Conservation (phyloP, 805 yeast genomes). For the Candida ipomoeae region DNA sequence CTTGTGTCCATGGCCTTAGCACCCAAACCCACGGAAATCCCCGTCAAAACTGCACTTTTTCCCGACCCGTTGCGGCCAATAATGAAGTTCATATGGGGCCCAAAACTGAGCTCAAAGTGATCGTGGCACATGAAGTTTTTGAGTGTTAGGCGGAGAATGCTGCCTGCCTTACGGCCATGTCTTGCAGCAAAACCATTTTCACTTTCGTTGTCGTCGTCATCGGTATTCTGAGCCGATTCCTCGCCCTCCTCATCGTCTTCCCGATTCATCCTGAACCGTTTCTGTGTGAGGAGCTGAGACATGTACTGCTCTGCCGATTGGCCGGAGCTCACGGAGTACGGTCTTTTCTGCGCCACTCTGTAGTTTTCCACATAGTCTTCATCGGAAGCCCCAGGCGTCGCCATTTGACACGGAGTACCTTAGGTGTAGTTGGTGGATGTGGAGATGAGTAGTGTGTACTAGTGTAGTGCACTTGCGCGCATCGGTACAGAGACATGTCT, state of each 20-base stretch:
- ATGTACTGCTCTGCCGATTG: slow-evolving; percentile 19
- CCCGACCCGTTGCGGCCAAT: slow-evolving; percentile 92
- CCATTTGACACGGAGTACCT: background rate
- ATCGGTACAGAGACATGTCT: background rate
- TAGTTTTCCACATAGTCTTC: background rate
- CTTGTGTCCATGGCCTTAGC: slow-evolving; percentile 85
- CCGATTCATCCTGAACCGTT: slow-evolving; percentile 8
- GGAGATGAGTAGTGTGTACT: too few relatives aligned
- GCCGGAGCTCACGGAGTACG: slow-evolving; percentile 9
- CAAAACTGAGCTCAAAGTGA: slow-evolving; percentile 67
- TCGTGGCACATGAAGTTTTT: slow-evolving; percentile 89
- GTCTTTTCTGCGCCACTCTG: background rate
- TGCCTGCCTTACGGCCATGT: slow-evolving; percentile 48
- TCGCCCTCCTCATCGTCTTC: slow-evolving; percentile 20
- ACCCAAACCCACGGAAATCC: slow-evolving; percentile 82
- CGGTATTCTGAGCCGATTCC: slow-evolving; percentile 15
- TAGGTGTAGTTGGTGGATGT: background rate
- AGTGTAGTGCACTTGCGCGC: background rate
- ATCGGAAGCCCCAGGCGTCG: background rate
- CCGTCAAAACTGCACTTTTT: slow-evolving; percentile 83
- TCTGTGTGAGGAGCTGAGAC: slow-evolving; percentile 18
- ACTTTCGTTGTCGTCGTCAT: slow-evolving; percentile 15
- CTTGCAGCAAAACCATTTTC: slow-evolving; percentile 11
- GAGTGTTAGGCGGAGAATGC: slow-evolving; percentile 57
- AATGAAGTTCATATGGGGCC: slow-evolving; percentile 79